phyloP scores from a whole-genome alignment of 257 asterid genomes.

The Solanum bulbocastanum region DNA sequence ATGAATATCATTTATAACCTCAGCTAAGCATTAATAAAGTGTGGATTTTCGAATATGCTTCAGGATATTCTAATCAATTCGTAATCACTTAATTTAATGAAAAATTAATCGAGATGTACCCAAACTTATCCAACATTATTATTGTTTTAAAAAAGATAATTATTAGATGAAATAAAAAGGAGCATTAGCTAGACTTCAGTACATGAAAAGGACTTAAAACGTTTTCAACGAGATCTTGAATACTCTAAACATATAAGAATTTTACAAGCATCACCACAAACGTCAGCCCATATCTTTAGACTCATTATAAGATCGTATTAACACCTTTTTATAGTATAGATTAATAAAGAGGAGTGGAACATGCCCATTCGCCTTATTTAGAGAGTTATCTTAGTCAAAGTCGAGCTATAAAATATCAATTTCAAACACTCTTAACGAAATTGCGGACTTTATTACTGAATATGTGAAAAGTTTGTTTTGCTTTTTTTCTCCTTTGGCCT shows the following conservation, averaged over 20 bases:
- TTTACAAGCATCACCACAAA: neutral
- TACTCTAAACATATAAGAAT: neutral
- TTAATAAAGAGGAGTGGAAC: neutral
- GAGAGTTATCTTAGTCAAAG: neutral
- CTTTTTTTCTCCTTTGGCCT: neutral
- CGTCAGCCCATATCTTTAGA: neutral
- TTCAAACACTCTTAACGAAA: neutral
- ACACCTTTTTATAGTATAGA: neutral
- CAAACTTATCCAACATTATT: neutral
- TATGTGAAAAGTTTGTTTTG: neutral
- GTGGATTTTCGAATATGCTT: neutral
- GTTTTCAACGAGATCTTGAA: neutral
- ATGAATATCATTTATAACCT: neutral
- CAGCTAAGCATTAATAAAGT: neutral
- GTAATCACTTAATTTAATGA: neutral
- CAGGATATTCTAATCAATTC: neutral
- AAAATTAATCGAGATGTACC: neutral
- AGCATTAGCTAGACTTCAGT: neutral
- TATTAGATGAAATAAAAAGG: neutral
- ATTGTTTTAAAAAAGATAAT: neutral
- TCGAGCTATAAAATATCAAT: neutral
- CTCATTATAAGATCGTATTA: neutral
- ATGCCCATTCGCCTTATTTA: neutral
- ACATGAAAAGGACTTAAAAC: neutral
- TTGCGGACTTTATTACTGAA: neutral